Conservation (phyloP, 176 grass and related monocot species). For the Cenchrus fungigraminus region DNA sequence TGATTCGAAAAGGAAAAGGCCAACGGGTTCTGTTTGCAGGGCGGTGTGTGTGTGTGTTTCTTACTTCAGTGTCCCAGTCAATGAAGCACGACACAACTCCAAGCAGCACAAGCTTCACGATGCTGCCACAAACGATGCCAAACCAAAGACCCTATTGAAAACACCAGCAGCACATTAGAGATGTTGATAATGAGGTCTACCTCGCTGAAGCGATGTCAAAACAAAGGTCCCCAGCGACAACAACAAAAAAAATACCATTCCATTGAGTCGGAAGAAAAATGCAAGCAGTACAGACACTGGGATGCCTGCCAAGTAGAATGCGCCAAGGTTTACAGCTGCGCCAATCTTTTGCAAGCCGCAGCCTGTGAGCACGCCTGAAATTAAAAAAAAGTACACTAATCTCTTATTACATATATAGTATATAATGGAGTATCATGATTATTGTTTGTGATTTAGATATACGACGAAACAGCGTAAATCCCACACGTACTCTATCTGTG, state of each 20-base stretch:
- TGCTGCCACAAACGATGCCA: background rate
- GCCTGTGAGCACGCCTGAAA: slow-evolving; percentile 20
- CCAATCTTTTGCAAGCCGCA: slow-evolving; percentile 40
- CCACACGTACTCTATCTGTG: too few species aligned
- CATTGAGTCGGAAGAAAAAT: slow-evolving; percentile 38
- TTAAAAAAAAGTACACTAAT: too few species aligned
- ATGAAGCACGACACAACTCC: background rate
- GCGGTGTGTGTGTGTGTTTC: background rate
- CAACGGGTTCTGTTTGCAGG: too few species aligned
- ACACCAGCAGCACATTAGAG: background rate
- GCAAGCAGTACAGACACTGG: slow-evolving; percentile 40
- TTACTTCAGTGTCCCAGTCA: background rate
- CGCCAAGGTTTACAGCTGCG: slow-evolving; percentile 17
- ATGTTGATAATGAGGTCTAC: too few species aligned
- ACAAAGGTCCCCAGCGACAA: too few species aligned
- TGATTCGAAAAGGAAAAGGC: too few species aligned
- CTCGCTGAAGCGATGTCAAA: too few species aligned
- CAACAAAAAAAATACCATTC: slow-evolving; percentile 22
- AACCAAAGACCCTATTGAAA: slow-evolving; percentile 22
- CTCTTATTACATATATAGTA: background rate
- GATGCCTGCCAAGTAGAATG: slow-evolving; percentile 40
- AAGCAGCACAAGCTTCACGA: background rate
- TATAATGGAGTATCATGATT: background rate
- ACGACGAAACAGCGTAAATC: too few species aligned
- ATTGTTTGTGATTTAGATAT: background rate